Evolutionary conservation across 495 filamentous ascomycete species (phyloP), one percentile per base, ranked within the genome.

Genomic region (Endocarpon pusillum): DNA sequence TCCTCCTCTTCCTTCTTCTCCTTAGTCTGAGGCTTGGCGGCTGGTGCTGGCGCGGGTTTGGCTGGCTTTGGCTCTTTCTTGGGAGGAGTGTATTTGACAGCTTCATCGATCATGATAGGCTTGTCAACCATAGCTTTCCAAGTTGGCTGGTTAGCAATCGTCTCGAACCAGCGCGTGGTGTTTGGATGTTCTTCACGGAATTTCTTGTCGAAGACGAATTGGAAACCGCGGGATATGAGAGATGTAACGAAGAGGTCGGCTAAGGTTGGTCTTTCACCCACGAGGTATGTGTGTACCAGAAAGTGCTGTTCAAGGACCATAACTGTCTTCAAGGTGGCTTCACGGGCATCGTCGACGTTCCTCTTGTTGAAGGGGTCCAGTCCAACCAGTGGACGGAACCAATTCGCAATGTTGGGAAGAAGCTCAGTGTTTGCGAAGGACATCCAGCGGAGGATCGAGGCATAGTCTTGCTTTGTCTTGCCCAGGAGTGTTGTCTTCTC

Each of bases 381-480:
- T 48, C 89, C 87, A 33, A 81, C 45, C 42, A 96, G 73, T 37
- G 89, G 91, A 49, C 79, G 77, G 73, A 80, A 92, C 84, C 84
- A 94, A 45, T 51, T 64, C 58, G 69, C 81, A 36, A 96, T 59
- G 41, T 60, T 48, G 39, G 75, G 60, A 41, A 94, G 70, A 43
- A 93, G 51, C 62, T 96, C 91, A 41, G 59, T 41, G 71, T 93
- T 93, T 69, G 73, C 73, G 60, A 73, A 92, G 29, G 86, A 94
- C 78, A 92, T 76, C 86, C 86, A 94, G 51, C 76, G 77, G 54
- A 99, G 68, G 64, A 99, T 96, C 44, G 87, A 86, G 48, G 89
- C 89, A 60, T 87, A 87, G 70, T 99, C 89, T 65, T 96, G 85
- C 78, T 99, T 99, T 63, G 86, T 96, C 74, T 94, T 94, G 51